phyloP scores from a whole-genome alignment of 352 stramenopile genomes.

The Phytopythium delawarense region DNA sequence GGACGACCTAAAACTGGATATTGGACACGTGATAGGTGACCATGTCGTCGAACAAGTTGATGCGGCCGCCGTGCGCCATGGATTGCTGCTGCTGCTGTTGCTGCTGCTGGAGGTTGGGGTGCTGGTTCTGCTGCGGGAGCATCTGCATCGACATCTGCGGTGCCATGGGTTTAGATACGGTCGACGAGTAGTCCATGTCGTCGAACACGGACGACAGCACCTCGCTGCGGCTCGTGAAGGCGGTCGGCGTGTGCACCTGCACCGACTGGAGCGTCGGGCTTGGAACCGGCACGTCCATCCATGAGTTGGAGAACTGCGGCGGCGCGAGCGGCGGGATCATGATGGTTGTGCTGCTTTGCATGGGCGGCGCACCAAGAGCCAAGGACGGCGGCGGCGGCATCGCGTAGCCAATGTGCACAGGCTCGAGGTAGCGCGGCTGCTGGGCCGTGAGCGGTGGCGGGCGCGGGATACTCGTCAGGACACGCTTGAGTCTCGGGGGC shows the following conservation, averaged over 20 bases:
- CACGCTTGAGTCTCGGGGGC: constrained; percentile 9
- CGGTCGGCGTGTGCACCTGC: constrained; percentile 7
- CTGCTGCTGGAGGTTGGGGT: background rate
- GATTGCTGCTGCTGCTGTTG: background rate
- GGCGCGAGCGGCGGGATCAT: constrained; percentile 3
- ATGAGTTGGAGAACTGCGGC: constrained; percentile 1
- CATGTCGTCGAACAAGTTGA: constrained; percentile 37
- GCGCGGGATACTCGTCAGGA: constrained; percentile 5
- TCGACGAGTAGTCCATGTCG: constrained; percentile 21
- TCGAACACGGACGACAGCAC: constrained; percentile 35
- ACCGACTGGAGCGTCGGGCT: background rate
- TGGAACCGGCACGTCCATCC: constrained; percentile 6
- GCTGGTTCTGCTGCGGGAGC: background rate
- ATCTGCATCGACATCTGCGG: constrained; percentile 15
- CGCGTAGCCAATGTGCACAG: background rate
- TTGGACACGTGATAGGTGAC: constrained; percentile 39
- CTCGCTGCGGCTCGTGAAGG: constrained; percentile 11
- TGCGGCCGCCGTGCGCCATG: background rate
- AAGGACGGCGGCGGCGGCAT: background rate
- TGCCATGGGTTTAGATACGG: constrained; percentile 2
- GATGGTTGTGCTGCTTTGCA: background rate
- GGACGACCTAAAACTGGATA: constrained; percentile 12
- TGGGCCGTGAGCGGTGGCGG: background rate
- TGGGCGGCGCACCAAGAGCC: background rate
- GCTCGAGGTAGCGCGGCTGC: background rate